Evolutionary conservation across 768 basidiomycete genomes (phyloP).

Genomic region (Tubosaeta sp.): DNA sequence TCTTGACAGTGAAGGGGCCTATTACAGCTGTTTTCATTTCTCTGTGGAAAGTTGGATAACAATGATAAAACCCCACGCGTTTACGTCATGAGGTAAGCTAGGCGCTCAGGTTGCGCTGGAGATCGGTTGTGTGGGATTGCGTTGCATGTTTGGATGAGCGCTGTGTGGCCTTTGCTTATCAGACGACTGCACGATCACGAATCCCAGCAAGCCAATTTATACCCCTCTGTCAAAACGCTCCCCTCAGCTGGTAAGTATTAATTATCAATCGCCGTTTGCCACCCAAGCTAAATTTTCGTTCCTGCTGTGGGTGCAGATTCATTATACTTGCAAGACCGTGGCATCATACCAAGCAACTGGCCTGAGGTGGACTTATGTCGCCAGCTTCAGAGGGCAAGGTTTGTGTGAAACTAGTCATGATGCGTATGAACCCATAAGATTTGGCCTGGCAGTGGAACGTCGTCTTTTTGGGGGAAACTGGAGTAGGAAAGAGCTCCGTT

Average conservation of each 20-base stretch:
- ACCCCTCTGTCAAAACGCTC: neutral
- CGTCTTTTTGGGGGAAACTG: slow-evolving; percentile 22
- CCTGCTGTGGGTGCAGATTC: too few species aligned
- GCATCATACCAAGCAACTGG: neutral
- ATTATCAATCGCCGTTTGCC: neutral
- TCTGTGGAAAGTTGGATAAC: too few species aligned
- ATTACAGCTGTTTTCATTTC: too few species aligned
- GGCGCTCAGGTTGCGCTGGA: too few species aligned
- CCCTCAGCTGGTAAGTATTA: neutral
- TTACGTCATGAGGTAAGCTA: too few species aligned
- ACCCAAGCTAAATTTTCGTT: too few species aligned
- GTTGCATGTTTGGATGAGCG: too few species aligned
- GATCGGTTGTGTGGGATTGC: too few species aligned
- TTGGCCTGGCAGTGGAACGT: slow-evolving; percentile 9
- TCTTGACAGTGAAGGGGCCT: too few species aligned
- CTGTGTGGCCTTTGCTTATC: too few species aligned
- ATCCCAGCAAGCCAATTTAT: neutral
- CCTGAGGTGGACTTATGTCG: neutral
- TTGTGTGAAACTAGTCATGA: neutral
- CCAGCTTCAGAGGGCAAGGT: slow-evolving; percentile 9
- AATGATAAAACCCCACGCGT: too few species aligned
- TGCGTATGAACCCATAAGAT: neutral
- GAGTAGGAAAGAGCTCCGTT: slow-evolving; percentile 25
- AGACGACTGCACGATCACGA: slow-evolving; percentile 1
- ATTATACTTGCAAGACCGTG: too few species aligned